Percentiles rank a stretch among this genome's conserved stretches.
Evolutionary conservation across 371 early-diverging fungal species (phyloP).

Genomic region (Mortierella sp.): DNA sequence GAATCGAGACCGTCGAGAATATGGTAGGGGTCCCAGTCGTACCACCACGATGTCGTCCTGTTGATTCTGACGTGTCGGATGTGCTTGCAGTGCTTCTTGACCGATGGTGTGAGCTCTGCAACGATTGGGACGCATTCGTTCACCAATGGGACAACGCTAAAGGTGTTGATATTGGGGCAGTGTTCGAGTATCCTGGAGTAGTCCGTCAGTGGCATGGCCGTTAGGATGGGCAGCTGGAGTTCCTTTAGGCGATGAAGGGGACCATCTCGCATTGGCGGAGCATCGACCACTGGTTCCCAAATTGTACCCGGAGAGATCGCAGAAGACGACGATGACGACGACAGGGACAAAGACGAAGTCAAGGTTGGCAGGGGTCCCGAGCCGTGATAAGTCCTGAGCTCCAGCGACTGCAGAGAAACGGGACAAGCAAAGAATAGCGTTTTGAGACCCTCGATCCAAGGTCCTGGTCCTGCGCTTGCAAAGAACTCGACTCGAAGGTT

Average conservation of each 20-base stretch:
- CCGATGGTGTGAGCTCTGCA: not conserved
- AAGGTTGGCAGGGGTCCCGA: too few relatives aligned
- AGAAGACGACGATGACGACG: not conserved
- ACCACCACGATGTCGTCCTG: too few relatives aligned
- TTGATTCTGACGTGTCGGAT: not conserved
- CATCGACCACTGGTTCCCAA: not conserved
- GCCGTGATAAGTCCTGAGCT: not conserved
- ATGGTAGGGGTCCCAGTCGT: not conserved
- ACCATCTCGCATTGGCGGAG: not conserved
- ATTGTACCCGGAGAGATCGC: not conserved
- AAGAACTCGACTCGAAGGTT: not conserved
- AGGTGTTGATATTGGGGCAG: not conserved
- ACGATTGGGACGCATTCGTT: not conserved
- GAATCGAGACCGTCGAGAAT: not conserved
- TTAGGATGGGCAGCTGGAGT: not conserved
- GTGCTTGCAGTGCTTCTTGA: not conserved
- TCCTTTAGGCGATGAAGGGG: not conserved
- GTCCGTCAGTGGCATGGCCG: not conserved
- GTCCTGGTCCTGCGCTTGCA: not conserved
- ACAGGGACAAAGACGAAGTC: not conserved
- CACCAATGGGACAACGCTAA: not conserved
- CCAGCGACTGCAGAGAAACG: not conserved
- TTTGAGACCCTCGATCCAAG: not conserved
- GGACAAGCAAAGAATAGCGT: not conserved
- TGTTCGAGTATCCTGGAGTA: not conserved